Conservation (phyloP, 2,329 filamentous ascomycete genomes). For the Colletotrichum navitas region DNA sequence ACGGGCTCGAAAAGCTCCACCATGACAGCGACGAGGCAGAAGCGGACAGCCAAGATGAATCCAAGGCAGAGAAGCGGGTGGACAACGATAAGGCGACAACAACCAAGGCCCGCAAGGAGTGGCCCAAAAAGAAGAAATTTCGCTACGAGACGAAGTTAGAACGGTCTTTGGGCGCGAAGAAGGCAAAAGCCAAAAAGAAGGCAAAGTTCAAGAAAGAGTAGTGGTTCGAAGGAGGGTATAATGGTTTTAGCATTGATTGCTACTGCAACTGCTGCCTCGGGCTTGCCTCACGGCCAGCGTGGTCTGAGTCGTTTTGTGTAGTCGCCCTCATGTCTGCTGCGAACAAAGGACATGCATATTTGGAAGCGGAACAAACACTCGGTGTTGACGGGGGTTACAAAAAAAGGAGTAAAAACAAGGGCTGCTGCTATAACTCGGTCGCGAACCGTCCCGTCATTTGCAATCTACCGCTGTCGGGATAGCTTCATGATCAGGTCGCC, state of each 20-base stretch:
- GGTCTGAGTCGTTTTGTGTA: constrained; percentile 23
- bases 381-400: constrained; percentile 37
- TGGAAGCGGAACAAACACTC: constrained; percentile 36
- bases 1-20: constrained; percentile 73
- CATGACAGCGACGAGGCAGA: constrained; percentile 49
- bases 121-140: constrained; percentile 84
- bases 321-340: constrained; percentile 16
- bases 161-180: constrained; percentile 78
- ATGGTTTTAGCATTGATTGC: constrained; percentile 34
- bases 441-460: constrained; percentile 33
- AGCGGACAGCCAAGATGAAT: constrained; percentile 41
- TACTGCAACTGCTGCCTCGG: constrained; percentile 19
- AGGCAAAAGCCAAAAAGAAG: constrained; percentile 75
- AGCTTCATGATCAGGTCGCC: constrained; percentile 35
- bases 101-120: constrained; percentile 73
- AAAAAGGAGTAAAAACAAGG: constrained; percentile 39
- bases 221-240: constrained; percentile 33
- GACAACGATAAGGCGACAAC: constrained; percentile 53
- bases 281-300: constrained; percentile 36
- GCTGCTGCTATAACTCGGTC: constrained; percentile 40
- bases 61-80: constrained; percentile 45
- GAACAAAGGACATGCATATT: constrained; percentile 17
- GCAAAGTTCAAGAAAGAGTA: constrained; percentile 46
- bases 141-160: constrained; percentile 92
- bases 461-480: constrained; percentile 37